Conservation (phyloP, 108 stramenopile species). For the Pseudonitzschia multistriata region DNA sequence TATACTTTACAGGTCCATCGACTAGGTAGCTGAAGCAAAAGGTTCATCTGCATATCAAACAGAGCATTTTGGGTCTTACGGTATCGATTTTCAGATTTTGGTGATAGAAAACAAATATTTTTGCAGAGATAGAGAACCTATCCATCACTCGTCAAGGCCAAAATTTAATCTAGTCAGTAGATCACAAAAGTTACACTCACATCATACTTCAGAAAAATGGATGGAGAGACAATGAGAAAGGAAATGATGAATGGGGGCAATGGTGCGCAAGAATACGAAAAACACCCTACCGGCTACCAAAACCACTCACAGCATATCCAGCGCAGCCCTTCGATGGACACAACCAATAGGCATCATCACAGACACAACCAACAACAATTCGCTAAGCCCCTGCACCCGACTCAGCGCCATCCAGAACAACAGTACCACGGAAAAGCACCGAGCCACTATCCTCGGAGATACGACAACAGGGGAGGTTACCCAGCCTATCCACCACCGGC, state of each 20-base stretch:
- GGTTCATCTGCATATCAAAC: too few species aligned
- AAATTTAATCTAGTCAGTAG: not conserved
- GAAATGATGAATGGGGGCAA: not conserved
- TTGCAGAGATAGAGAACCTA: too few species aligned
- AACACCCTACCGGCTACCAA: not conserved
- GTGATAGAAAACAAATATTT: too few species aligned
- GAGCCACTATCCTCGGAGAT: not conserved
- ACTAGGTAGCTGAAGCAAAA: too few species aligned
- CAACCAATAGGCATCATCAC: not conserved
- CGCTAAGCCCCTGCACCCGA: not conserved
- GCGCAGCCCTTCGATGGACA: constrained; percentile 9
- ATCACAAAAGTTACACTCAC: not conserved
- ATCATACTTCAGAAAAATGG: constrained; percentile 9
- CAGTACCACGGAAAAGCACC: constrained; percentile 1
- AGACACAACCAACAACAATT: constrained; percentile 10
- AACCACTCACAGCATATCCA: not conserved
- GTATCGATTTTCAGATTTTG: too few species aligned
- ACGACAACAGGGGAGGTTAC: not conserved
- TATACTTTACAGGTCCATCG: too few species aligned
- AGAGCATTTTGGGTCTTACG: too few species aligned
- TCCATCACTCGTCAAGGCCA: not conserved
- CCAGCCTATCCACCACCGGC: constrained; percentile 2
- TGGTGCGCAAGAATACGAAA: not conserved
- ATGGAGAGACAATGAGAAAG: constrained; percentile 16
- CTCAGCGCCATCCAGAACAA: constrained; percentile 1